These are phyloP conservation scores for Paecilomyces fulvus DNA, from an alignment of 2,329 filamentous ascomycete species.

Conservation along the genomic window DNA sequence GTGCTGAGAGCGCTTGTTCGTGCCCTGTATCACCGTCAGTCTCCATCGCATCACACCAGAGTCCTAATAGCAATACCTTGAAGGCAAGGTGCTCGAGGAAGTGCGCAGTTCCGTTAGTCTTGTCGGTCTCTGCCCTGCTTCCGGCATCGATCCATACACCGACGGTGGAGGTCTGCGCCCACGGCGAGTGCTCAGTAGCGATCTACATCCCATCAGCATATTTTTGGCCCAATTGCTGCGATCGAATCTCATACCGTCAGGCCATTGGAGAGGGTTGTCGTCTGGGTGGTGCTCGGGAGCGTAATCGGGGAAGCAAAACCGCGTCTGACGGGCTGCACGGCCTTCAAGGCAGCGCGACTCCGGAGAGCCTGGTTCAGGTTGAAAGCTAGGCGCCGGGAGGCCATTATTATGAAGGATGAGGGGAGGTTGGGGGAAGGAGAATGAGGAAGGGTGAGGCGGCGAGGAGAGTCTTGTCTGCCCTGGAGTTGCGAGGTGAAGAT, in stretches of 20 bases:
- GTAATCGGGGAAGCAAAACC: slow-evolving; percentile 80
- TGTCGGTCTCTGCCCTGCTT: slow-evolving; percentile 93
- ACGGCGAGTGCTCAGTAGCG: slow-evolving; percentile 95
- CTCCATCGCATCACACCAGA: neutral
- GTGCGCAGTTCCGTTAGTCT: slow-evolving; percentile 98
- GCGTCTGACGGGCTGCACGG: slow-evolving; percentile 68
- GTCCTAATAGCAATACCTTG: slow-evolving; percentile 62
- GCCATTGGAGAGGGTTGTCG: slow-evolving; percentile 93
- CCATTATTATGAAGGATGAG: slow-evolving; percentile 54
- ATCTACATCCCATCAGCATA: slow-evolving; percentile 53
- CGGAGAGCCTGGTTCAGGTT: slow-evolving; percentile 87
- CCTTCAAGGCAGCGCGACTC: slow-evolving; percentile 74
- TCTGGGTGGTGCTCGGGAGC: slow-evolving; percentile 74
- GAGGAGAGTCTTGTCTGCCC: slow-evolving; percentile 17
- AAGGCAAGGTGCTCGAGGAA: slow-evolving; percentile 99
- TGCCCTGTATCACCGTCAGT: slow-evolving; percentile 51
- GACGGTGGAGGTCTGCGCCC: slow-evolving; percentile 95
- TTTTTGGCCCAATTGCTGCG: slow-evolving; percentile 14
- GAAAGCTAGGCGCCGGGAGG: slow-evolving; percentile 93
- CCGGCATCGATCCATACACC: slow-evolving; percentile 99
- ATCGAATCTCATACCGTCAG: slow-evolving; percentile 62
- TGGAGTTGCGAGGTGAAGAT: slow-evolving; percentile 34
- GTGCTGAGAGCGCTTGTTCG: slow-evolving; percentile 85
- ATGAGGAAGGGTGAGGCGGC: slow-evolving; percentile 43
- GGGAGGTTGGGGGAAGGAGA: slow-evolving; percentile 33